Percentiles rank a stretch among this genome's conserved stretches.
Evolutionary conservation across 768 basidiomycete genomes (phyloP).

Genomic region (Calocera viscosa): DNA sequence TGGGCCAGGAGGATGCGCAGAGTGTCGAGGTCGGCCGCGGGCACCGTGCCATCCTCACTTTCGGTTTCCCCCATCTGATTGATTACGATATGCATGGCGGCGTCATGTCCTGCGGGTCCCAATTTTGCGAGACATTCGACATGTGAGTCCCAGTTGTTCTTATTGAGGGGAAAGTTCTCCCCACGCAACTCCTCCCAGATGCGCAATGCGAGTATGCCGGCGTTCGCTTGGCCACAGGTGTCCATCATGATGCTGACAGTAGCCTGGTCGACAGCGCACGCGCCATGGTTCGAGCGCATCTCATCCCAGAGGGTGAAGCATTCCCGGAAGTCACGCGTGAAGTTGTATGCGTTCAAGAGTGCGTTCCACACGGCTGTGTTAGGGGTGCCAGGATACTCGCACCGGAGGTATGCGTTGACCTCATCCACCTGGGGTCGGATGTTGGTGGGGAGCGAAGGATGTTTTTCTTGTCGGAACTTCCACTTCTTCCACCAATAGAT

Average conservation of each 20-base stretch:
- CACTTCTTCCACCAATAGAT: not conserved
- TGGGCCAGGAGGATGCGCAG: not conserved
- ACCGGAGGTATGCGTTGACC: not conserved
- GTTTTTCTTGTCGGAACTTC: not conserved
- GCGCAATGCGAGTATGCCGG: constrained; percentile 39
- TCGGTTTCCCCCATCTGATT: constrained; percentile 39
- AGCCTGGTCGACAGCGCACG: constrained; percentile 44
- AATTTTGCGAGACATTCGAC: constrained; percentile 76
- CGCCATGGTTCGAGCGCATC: constrained; percentile 39
- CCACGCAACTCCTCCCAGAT: constrained; percentile 43
- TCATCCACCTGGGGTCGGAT: not conserved
- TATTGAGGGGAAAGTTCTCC: constrained; percentile 42
- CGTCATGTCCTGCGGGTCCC: constrained; percentile 38
- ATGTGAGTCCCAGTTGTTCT: constrained; percentile 67
- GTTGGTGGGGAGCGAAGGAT: not conserved
- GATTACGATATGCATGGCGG: constrained; percentile 53
- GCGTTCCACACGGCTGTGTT: constrained; percentile 64
- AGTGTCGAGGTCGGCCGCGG: not conserved
- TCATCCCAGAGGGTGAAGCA: constrained; percentile 69
- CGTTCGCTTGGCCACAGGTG: constrained; percentile 56
- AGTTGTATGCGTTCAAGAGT: constrained; percentile 80
- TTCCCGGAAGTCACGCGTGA: constrained; percentile 55
- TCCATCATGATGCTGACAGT: constrained; percentile 78
- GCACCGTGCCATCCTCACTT: not conserved
- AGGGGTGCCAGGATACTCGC: constrained; percentile 31